Conservation (phyloP, 495 filamentous ascomycete genomes). For the Hyaloscypha bicolor region DNA sequence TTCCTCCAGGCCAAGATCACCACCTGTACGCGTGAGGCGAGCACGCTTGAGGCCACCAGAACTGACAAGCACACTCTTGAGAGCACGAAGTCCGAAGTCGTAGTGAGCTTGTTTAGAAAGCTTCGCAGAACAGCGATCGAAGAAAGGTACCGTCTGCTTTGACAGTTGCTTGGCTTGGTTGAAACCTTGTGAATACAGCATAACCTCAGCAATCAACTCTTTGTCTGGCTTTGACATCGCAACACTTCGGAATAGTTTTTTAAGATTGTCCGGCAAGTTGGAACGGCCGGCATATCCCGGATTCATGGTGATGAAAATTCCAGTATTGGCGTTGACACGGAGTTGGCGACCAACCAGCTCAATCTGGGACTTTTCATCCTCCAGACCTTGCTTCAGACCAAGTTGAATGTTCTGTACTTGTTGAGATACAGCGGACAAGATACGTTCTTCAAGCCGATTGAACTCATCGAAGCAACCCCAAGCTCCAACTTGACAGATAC, state of each 20-base stretch:
- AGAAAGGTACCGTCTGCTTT: constrained; percentile 95
- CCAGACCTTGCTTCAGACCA: constrained; percentile 78
- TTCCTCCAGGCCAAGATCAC: constrained; percentile 65
- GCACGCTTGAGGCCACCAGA: constrained; percentile 94
- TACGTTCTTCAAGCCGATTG: constrained; percentile 96
- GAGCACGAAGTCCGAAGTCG: constrained; percentile 93
- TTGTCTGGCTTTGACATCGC: constrained; percentile 99
- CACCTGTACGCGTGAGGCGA: constrained; percentile 60
- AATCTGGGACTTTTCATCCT: constrained; percentile 81
- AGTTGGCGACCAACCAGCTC: constrained; percentile 91
- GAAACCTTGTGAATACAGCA: constrained; percentile 99
- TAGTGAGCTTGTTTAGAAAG: constrained; percentile 98
- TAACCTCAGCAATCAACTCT: constrained; percentile 98
- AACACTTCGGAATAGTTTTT: constrained; percentile 98
- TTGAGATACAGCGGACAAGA: constrained; percentile 95
- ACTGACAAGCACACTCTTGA: constrained; percentile 98
- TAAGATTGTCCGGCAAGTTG: constrained; percentile 96
- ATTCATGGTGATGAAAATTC: constrained; percentile 99
- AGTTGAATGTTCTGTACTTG: constrained; percentile 99
- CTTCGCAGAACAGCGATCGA: constrained; percentile 78
- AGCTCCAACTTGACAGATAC: constrained; percentile 97
- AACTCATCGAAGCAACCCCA: constrained; percentile 99
- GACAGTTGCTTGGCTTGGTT: constrained; percentile 90
- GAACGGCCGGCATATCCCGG: constrained; percentile 97
- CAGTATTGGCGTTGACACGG: constrained; percentile 85